These are phyloP conservation scores for Colletotrichum lini DNA, from an alignment of 2,329 filamentous ascomycete genomes.

Conservation along the genomic window DNA sequence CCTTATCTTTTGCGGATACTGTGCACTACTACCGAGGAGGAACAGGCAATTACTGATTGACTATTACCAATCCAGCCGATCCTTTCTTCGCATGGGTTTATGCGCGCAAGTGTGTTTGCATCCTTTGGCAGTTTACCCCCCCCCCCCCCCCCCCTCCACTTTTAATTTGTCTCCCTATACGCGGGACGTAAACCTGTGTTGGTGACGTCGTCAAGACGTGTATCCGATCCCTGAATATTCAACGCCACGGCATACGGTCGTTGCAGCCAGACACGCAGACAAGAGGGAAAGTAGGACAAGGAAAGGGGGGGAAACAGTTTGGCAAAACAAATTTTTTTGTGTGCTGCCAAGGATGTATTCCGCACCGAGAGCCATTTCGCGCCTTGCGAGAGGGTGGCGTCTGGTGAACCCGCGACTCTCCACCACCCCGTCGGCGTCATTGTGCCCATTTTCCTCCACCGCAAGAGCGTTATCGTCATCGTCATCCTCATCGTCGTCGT, in stretches of 20 bases:
- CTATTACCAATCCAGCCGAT: neutral
- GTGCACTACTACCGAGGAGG: neutral
- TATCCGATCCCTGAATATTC: too few species aligned
- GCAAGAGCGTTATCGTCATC: constrained; percentile 6
- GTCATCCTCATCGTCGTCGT: neutral
- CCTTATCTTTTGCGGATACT: too few species aligned
- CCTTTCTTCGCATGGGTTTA: too few species aligned
- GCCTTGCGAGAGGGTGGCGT: constrained; percentile 9
- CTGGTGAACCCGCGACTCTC: neutral
- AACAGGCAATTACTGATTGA: neutral
- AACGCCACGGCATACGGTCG: too few species aligned
- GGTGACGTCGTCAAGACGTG: neutral
- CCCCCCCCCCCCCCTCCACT: too few species aligned
- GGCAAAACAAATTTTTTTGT: neutral
- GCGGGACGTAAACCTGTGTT: too few species aligned
- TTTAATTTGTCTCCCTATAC: too few species aligned
- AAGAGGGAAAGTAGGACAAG: too few species aligned
- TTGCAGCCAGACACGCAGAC: too few species aligned
- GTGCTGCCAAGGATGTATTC: constrained; percentile 11
- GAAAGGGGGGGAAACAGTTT: neutral
- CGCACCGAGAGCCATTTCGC: constrained; percentile 14
- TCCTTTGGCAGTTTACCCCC: neutral
- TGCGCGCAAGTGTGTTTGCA: neutral
- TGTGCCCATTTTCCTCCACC: neutral
- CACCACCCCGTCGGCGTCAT: neutral